Evolutionary conservation across 352 stramenopile genomes (phyloP).

Genomic region (Globisporangium megalacanthum): DNA sequence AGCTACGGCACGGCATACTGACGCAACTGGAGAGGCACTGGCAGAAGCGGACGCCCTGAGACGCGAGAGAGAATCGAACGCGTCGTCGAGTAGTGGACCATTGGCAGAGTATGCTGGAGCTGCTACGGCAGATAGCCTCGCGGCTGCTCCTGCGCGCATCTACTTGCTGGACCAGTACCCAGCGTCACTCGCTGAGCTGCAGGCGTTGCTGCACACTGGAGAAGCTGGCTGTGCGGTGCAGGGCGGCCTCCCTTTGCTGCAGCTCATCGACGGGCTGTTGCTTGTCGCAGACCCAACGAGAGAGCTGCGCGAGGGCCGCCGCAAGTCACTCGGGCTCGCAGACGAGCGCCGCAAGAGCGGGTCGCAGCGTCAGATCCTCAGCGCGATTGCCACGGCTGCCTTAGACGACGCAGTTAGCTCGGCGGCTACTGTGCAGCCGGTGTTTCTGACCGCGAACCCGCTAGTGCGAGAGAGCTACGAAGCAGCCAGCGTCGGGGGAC

Average conservation of each 20-base stretch:
- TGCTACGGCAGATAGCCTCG: background rate
- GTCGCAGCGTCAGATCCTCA: conserved; percentile 13
- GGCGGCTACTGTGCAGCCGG: conserved; percentile 7
- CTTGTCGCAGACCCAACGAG: conserved; percentile 29
- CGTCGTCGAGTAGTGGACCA: background rate
- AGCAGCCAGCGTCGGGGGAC: conserved; percentile 28
- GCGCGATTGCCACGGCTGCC: background rate
- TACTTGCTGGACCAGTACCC: conserved; percentile 67
- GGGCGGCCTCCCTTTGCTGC: conserved; percentile 27
- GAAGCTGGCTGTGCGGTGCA: conserved; percentile 18
- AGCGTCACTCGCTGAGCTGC: conserved; percentile 35
- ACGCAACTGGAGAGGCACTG: background rate
- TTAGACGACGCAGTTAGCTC: conserved; percentile 1
- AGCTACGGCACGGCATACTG: background rate
- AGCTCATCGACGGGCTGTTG: conserved; percentile 55
- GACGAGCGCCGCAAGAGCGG: conserved; percentile 24
- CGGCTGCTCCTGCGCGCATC: conserved; percentile 22
- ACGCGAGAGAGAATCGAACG: no score
- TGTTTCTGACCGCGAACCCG: conserved; percentile 38
- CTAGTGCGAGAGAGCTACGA: conserved; percentile 37
- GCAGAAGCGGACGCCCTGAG: background rate
- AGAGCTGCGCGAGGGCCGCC: conserved; percentile 20
- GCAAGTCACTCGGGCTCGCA: conserved; percentile 10
- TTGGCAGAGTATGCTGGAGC: background rate
- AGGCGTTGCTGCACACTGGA: conserved; percentile 33